These are phyloP conservation scores for Rusavskia elegans DNA, from an alignment of 495 filamentous ascomycete genomes.

Conservation along the genomic window DNA sequence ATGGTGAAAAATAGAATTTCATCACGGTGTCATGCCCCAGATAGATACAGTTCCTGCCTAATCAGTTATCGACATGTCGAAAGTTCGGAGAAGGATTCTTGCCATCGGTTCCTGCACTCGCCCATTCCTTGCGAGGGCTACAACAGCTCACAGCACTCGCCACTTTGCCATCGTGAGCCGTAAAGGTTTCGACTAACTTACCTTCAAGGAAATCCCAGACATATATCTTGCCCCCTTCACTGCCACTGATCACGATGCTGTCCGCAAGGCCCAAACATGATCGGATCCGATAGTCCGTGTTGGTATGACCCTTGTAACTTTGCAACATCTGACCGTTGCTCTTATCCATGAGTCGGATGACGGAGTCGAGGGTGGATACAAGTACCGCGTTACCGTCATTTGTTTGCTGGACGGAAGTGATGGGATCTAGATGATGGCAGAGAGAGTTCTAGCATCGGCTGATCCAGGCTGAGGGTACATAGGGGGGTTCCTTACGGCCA, in stretches of 20 bases:
- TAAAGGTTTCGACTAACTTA: slow-evolving; percentile 43
- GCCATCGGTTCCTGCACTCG: slow-evolving; percentile 46
- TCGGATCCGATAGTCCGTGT: slow-evolving; percentile 54
- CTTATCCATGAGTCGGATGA: slow-evolving; percentile 69
- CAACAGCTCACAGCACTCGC: slow-evolving; percentile 60
- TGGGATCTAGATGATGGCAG: slow-evolving; percentile 14
- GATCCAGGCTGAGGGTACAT: no score
- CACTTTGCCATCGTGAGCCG: slow-evolving; percentile 39
- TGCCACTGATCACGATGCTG: slow-evolving; percentile 66
- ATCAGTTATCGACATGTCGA: neutral
- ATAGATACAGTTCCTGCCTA: slow-evolving; percentile 11
- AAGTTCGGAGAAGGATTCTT: slow-evolving; percentile 6
- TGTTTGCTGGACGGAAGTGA: slow-evolving; percentile 55
- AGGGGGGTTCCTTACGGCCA: slow-evolving; percentile 25
- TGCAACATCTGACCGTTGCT: slow-evolving; percentile 55
- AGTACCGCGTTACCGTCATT: slow-evolving; percentile 57
- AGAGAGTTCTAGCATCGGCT: no score
- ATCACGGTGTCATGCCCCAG: slow-evolving; percentile 6
- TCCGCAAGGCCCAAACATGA: slow-evolving; percentile 59
- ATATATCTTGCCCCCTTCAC: slow-evolving; percentile 61
- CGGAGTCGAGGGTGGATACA: slow-evolving; percentile 60
- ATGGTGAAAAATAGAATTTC: neutral
- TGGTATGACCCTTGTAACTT: slow-evolving; percentile 50
- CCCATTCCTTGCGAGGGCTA: slow-evolving; percentile 48
- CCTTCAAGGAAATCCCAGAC: slow-evolving; percentile 84